Evolutionary conservation across 257 asterid genomes (phyloP), one percentile per base, ranked within the genome.

Genomic region (Cruciata laevipes): DNA sequence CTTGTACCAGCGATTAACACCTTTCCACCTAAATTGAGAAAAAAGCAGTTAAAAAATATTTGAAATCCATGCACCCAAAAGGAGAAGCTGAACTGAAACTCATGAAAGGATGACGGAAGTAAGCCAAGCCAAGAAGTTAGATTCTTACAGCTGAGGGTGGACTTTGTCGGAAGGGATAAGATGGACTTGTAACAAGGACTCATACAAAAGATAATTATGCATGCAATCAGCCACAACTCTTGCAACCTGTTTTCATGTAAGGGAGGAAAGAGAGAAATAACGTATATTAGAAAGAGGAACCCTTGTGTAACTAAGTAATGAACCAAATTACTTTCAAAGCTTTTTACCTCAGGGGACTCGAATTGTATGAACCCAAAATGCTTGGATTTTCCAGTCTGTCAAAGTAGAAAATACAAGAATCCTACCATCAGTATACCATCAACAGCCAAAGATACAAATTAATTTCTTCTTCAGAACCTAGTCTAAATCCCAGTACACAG

Each of bases 281-380:
- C 27, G 17, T 8, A 56, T 25, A 65, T 61, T 68, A 61, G 55
- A 52, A 51, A 17, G 21, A 23, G 33, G 42, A 6, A 17, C 52
- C 21, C 31, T 6, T 53, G 55, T n/a, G 35, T 20, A 47, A 47
- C 23, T 30, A 68, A 60, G 18, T 35, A 30, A 69, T 51, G 27
- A 49, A 62, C 52, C 52, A 57, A 57, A 21, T 51, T 40, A 38
- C n/a, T 37, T 55, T 61, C 38, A 38, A 17, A 63, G 78, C 20
- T 69, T 40, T 55, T 75, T 62, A 92, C 99, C 99, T 93, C 99
- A 3, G 95, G 89, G 52, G 97, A 90, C 74, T 83, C 87, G 55
- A 90, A 93, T 68, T 93, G 95, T 44, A 90, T 87, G 86, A 90
- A 90, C 68, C 97, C 99, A 79, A 80, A 93, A 79, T 93, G 97